Evolutionary conservation across 352 stramenopile genomes (phyloP).

Genomic region (Globisporangium recalcitrans): DNA sequence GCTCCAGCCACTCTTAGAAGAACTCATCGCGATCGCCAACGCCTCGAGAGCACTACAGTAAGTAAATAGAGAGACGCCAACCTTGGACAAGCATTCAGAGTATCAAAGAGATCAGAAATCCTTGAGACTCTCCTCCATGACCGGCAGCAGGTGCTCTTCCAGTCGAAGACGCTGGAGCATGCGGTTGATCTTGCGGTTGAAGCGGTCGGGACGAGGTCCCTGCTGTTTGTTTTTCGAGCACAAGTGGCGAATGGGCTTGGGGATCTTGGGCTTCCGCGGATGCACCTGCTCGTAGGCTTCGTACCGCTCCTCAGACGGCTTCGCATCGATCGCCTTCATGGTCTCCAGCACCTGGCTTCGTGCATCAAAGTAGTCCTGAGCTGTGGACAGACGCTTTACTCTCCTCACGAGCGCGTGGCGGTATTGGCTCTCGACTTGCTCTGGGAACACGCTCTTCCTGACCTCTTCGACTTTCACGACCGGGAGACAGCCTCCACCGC

Average conservation of each 20-base stretch:
- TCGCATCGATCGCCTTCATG: slow-evolving; percentile 29
- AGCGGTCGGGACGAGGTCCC: slow-evolving; percentile 43
- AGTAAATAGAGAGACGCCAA: neutral
- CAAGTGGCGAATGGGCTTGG: slow-evolving; percentile 38
- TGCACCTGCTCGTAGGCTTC: slow-evolving; percentile 20
- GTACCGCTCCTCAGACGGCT: slow-evolving; percentile 20
- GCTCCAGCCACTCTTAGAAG: slow-evolving; percentile 54
- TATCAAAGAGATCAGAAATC: slow-evolving; percentile 33
- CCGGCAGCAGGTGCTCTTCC: slow-evolving; percentile 55
- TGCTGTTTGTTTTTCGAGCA: slow-evolving; percentile 29
- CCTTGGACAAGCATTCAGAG: neutral
- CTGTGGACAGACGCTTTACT: slow-evolving; percentile 35
- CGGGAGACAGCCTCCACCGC: slow-evolving; percentile 12
- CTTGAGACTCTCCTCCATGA: slow-evolving; percentile 74
- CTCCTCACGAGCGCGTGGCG: slow-evolving; percentile 54
- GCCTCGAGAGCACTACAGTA: slow-evolving; percentile 36
- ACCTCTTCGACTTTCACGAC: slow-evolving; percentile 46
- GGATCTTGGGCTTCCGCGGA: slow-evolving; percentile 67
- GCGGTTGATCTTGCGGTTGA: slow-evolving; percentile 80
- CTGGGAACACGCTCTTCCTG: slow-evolving; percentile 44
- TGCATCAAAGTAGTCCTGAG: slow-evolving; percentile 53
- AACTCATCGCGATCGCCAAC: slow-evolving; percentile 69
- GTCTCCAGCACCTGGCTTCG: slow-evolving; percentile 43
- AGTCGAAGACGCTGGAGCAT: slow-evolving; percentile 67
- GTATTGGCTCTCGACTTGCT: slow-evolving; percentile 46